phyloP scores from a whole-genome alignment of 192 early-diverging fungal genomes.

The Podila epicladia region DNA sequence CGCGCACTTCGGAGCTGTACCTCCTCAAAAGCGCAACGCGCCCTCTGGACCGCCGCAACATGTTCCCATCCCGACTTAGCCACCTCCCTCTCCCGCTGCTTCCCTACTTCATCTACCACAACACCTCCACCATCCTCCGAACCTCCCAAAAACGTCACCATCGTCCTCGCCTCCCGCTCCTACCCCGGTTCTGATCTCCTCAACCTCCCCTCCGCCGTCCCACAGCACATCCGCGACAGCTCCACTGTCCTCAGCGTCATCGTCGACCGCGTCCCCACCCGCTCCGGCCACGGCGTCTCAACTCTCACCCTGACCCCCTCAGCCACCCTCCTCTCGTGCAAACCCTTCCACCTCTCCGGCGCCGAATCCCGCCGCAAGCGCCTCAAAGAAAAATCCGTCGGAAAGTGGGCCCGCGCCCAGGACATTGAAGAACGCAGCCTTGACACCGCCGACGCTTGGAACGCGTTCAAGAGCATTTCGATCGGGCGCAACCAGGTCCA shows the following conservation, averaged over 20 bases:
- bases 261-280: conserved; percentile 39
- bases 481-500: conserved; percentile 37
- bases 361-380: conserved; percentile 32
- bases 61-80: conserved; percentile 36
- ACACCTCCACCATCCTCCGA: neutral
- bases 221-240: conserved; percentile 9
- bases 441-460: conserved; percentile 43
- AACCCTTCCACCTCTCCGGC: conserved; percentile 36
- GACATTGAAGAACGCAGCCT: conserved; percentile 47
- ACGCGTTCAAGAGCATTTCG: conserved; percentile 36
- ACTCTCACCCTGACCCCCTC: conserved; percentile 26
- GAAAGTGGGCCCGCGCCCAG: conserved; percentile 48
- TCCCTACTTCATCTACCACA: conserved; percentile 2
- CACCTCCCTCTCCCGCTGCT: conserved; percentile 27
- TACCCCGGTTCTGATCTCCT: conserved; percentile 42
- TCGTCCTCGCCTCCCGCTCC: conserved; percentile 41
- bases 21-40: neutral
- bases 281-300: conserved; percentile 43
- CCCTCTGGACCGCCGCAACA: conserved; percentile 39
- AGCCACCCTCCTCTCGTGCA: conserved; percentile 3
- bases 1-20: neutral
- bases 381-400: conserved; percentile 36
- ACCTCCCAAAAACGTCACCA: conserved; percentile 14
- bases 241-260: conserved; percentile 28
- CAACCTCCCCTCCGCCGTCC: conserved; percentile 19